A percentile compares a stretch with the other conserved stretches of the same genome.
phyloP scores from a whole-genome alignment of 768 basidiomycete genomes.

The Cyclocybe aegerita region DNA sequence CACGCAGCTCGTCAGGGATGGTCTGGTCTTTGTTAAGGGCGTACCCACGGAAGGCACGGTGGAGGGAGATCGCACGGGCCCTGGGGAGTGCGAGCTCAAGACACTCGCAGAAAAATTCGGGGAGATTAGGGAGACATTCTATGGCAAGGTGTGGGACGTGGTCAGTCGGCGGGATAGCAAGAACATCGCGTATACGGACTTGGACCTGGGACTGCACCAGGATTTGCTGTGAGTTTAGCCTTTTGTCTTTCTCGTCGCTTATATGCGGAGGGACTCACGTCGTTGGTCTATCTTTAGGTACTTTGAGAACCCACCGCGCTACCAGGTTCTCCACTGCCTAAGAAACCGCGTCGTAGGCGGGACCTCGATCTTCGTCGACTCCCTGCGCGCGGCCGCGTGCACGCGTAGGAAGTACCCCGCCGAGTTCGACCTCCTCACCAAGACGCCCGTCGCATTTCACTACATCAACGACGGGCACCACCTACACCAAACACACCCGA shows the following conservation, averaged over 20 bases:
- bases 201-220: slow-evolving; percentile 88
- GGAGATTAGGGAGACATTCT: slow-evolving; percentile 83
- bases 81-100: slow-evolving; percentile 61
- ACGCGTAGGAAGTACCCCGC: slow-evolving; percentile 45
- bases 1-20: slow-evolving; percentile 67
- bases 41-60: slow-evolving; percentile 66
- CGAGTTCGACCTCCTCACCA: slow-evolving; percentile 58
- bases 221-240: slow-evolving; percentile 77
- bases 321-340: slow-evolving; percentile 90
- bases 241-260: neutral
- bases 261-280: neutral
- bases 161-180: slow-evolving; percentile 67
- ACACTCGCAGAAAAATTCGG: slow-evolving; percentile 69
- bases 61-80: slow-evolving; percentile 20
- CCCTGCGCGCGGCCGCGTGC: slow-evolving; percentile 59
- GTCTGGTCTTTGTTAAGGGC: slow-evolving; percentile 67
- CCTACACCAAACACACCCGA: slow-evolving; percentile 68
- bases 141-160: slow-evolving; percentile 89
- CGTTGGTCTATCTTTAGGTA: slow-evolving; percentile 51
- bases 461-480: slow-evolving; percentile 92
- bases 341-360: slow-evolving; percentile 85
- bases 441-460: slow-evolving; percentile 77
- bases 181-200: slow-evolving; percentile 95
- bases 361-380: slow-evolving; percentile 84
- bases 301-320: slow-evolving; percentile 87